Percentiles rank a stretch among this genome's conserved stretches.
Conservation (phyloP, 2,329 filamentous ascomycete species). For the Emericellopsis atlantica region DNA sequence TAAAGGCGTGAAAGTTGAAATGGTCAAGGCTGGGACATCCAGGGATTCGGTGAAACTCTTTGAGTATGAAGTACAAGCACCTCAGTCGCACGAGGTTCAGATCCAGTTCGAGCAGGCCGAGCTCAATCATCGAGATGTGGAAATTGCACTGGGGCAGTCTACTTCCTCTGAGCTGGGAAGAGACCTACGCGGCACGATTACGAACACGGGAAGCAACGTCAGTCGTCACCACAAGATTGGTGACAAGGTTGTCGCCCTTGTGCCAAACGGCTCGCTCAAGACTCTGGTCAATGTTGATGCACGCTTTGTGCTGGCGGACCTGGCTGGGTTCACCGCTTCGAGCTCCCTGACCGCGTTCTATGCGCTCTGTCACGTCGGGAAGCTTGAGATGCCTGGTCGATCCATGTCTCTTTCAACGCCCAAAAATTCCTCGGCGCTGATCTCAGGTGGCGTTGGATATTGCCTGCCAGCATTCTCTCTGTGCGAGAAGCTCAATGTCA, state of each 20-base stretch:
- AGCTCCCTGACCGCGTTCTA: too few relatives aligned
- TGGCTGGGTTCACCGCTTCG: neutral
- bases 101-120: slow-evolving; percentile 23
- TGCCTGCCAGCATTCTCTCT: too few relatives aligned
- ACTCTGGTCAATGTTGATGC: slow-evolving; percentile 12
- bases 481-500: too few relatives aligned
- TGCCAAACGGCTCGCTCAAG: slow-evolving; percentile 19
- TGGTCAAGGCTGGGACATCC: slow-evolving; percentile 12
- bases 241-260: slow-evolving; percentile 28
- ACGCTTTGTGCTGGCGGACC: neutral
- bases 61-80: slow-evolving; percentile 5
- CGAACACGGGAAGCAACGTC: slow-evolving; percentile 18
- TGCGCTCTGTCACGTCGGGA: too few relatives aligned
- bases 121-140: slow-evolving; percentile 22
- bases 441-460: too few relatives aligned
- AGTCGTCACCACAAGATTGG: slow-evolving; percentile 15
- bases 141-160: slow-evolving; percentile 18
- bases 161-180: slow-evolving; percentile 18
- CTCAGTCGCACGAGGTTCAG: slow-evolving; percentile 21
- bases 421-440: too few relatives aligned
- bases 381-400: too few relatives aligned
- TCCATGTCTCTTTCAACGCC: too few relatives aligned
- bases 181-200: slow-evolving; percentile 27
- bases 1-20: slow-evolving; percentile 9
- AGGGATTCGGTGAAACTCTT: slow-evolving; percentile 12